A percentile compares a stretch with the other conserved stretches of the same genome.
Evolutionary conservation across 345 rosid species (phyloP).

Genomic region (Linum tenue): DNA sequence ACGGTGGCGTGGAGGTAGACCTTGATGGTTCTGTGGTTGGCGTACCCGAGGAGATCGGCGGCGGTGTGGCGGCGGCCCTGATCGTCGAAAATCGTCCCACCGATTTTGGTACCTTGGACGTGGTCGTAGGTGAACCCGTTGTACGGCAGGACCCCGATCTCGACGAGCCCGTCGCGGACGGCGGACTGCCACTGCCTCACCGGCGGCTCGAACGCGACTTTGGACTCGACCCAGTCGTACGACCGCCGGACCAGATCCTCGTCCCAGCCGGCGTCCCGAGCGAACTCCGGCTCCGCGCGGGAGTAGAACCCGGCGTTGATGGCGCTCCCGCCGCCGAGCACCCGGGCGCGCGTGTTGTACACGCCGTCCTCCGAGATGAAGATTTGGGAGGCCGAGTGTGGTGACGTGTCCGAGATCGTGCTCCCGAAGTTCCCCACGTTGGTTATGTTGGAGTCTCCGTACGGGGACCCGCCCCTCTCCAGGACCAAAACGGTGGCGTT

Average conservation of each 20-base stretch:
- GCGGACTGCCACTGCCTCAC: slow-evolving; percentile 69
- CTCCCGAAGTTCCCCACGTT: slow-evolving; percentile 33
- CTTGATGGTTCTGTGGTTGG: slow-evolving; percentile 29
- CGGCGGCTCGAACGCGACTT: slow-evolving; percentile 45
- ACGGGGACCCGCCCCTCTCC: slow-evolving; percentile 75
- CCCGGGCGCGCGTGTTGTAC: slow-evolving; percentile 63
- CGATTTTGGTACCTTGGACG: slow-evolving; percentile 55
- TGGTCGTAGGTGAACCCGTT: slow-evolving; percentile 72
- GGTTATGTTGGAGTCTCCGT: slow-evolving; percentile 33
- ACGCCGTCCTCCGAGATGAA: slow-evolving; percentile 79
- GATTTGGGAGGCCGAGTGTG: slow-evolving; percentile 47
- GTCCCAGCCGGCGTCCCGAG: slow-evolving; percentile 39
- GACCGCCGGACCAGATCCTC: slow-evolving; percentile 38
- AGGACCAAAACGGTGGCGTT: slow-evolving; percentile 57
- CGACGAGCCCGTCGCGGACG: slow-evolving; percentile 55
- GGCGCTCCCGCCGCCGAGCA: slow-evolving; percentile 78
- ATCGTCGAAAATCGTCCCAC: slow-evolving; percentile 62
- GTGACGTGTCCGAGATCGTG: slow-evolving; percentile 36
- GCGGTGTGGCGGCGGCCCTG: slow-evolving; percentile 67
- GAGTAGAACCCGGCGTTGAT: slow-evolving; percentile 75
- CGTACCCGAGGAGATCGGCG: slow-evolving; percentile 65
- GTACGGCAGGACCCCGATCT: slow-evolving; percentile 52
- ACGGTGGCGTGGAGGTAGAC: slow-evolving; percentile 68
- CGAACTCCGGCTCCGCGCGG: slow-evolving; percentile 36
- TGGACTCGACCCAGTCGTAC: slow-evolving; percentile 73